A percentile compares a stretch with the other conserved stretches of the same genome.
Evolutionary conservation across 192 early-diverging fungal genomes (phyloP).

Genomic region (Dispira simplex): DNA sequence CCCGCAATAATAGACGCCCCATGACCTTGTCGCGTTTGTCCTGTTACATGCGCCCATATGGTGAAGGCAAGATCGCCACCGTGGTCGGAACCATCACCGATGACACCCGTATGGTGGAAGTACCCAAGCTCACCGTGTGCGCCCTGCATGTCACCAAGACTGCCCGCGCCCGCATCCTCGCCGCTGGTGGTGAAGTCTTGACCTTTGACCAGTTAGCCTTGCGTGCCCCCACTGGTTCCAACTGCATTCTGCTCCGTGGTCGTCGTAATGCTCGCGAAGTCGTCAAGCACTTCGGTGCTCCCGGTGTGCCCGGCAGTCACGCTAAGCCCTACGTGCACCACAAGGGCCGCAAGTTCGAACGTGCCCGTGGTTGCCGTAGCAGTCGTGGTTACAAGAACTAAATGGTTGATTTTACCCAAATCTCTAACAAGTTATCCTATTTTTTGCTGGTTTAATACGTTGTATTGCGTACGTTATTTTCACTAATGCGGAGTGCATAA

Average conservation of each 20-base stretch:
- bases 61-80: slow-evolving; percentile 80
- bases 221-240: slow-evolving; percentile 92
- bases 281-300: slow-evolving; percentile 97
- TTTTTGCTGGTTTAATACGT: too few species aligned
- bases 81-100: slow-evolving; percentile 96
- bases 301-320: slow-evolving; percentile 48
- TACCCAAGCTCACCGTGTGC: slow-evolving; percentile 91
- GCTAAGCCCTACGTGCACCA: slow-evolving; percentile 90
- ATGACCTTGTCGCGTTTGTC: slow-evolving; percentile 82
- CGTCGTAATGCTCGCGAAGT: slow-evolving; percentile 88
- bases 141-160: slow-evolving; percentile 92
- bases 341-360: slow-evolving; percentile 99
- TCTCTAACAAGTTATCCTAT: too few species aligned
- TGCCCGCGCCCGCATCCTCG: slow-evolving; percentile 93
- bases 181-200: slow-evolving; percentile 96
- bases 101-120: slow-evolving; percentile 79
- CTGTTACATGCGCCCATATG: slow-evolving; percentile 51
- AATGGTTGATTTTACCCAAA: slow-evolving; percentile 9
- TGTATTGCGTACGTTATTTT: too few species aligned
- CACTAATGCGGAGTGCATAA: too few species aligned
- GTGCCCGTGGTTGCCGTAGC: slow-evolving; percentile 97
- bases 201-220: slow-evolving; percentile 99
- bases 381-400: slow-evolving; percentile 96
- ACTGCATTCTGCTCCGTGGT: slow-evolving; percentile 92
- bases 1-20: slow-evolving; percentile 91